Base-by-base conservation (phyloP, 202 grass and related monocot genomes). In the Digitaria exilis region DNA sequence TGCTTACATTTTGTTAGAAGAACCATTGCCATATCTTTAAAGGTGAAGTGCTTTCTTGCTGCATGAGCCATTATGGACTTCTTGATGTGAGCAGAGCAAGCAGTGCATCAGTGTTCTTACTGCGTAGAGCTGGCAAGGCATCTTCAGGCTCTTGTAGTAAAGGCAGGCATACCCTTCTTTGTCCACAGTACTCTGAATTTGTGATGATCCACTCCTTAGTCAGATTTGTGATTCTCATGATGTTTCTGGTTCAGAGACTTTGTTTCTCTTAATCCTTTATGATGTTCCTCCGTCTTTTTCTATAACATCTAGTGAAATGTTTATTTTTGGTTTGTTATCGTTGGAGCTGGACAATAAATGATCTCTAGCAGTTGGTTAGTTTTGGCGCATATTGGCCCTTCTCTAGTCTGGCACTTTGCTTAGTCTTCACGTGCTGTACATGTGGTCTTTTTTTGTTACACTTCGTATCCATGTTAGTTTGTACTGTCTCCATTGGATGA, bases 1-100 rank as follows among this genome's bases (percentile, higher is more conserved):
- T 87, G n/a, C 71, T 87, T 48, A 87, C 81, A 22, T 65, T 87
- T 56, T 80, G 84, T 69, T 84, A 90, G 71, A 87, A 84, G 61
- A 90, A 81, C 64, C 84, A 70, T 68, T 77, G 76, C 21, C 71
- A 72, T 12, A 90, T 86, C 52, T 86, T 87, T 51, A 85, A 81
- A 65, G 76, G 80, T 35, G 84, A 87, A 64, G 31, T 65, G 84
- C 68, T 90, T 4, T 75, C 86, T 54, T 81, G 84, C 80, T 75
- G 80, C 58, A 87, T 87, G 69, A 84, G 65, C n/a, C 41, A 69
- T 2, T 80, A 87, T 80, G 80, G 84, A 17, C 77, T 87, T 24
- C 77, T 75, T 34, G 65, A 51, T 19, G 73, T 5, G 32, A 63
- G 24, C 89, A 88, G 60, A 82, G 82, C 85, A 88, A 88, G 73